Conservation (phyloP, 2,329 filamentous ascomycete species). For the Scedosporium apiospermum region DNA sequence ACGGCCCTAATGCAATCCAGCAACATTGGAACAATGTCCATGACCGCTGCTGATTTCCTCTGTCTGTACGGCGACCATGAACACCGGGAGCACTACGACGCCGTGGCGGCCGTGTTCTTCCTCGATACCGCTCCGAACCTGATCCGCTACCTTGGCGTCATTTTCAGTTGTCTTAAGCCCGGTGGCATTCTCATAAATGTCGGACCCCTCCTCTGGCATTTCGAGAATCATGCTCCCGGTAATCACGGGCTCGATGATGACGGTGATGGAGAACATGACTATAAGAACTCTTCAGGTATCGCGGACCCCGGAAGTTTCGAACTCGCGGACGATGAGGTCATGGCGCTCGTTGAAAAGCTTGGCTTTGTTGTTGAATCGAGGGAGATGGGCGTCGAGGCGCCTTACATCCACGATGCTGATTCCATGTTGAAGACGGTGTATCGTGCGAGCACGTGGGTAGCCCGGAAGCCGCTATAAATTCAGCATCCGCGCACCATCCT, state of each 20-base stretch:
- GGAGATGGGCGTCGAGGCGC: conserved; percentile 52
- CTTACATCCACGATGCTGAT: conserved; percentile 76
- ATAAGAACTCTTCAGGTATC: conserved; percentile 53
- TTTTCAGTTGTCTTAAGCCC: conserved; percentile 64
- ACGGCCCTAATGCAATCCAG: conserved; percentile 33
- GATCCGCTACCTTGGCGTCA: conserved; percentile 79
- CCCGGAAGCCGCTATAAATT: conserved; percentile 49
- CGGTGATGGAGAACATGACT: conserved; percentile 39
- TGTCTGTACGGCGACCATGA: conserved; percentile 65
- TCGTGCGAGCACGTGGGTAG: conserved; percentile 74
- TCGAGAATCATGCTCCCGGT: conserved; percentile 62
- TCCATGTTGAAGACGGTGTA: conserved; percentile 87
- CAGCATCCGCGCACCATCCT: too few relatives aligned
- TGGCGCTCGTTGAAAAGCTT: conserved; percentile 60
- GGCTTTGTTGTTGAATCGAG: conserved; percentile 67
- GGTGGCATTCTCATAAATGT: conserved; percentile 83
- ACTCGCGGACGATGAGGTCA: conserved; percentile 79
- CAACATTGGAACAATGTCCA: conserved; percentile 62
- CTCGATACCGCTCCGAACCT: conserved; percentile 94
- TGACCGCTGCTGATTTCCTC: conserved; percentile 89
- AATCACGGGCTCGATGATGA: conserved; percentile 43
- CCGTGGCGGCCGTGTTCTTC: conserved; percentile 87
- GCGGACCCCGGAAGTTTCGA: conserved; percentile 87
- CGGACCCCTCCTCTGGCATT: conserved; percentile 91
- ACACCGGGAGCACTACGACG: conserved; percentile 59